Evolutionary conservation across 192 early-diverging fungal species (phyloP), one percentile per base, ranked within the genome.

Genomic region (Umbelopsis vinacea): DNA sequence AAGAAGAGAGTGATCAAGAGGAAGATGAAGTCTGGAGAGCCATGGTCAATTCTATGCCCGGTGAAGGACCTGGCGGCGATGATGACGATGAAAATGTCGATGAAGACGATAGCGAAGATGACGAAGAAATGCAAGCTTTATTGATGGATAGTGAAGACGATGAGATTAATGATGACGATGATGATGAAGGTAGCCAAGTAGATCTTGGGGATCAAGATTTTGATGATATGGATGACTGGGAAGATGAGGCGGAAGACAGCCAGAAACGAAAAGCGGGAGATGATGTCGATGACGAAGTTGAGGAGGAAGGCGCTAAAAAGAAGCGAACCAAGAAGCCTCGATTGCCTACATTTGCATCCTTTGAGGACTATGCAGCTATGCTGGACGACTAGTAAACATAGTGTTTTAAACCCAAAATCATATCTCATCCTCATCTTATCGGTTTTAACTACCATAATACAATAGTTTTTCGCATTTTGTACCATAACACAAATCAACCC

Each of bases 21-120:
- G 96, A 97, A 66, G 96, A 96, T 24, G 93, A 96, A 81, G 85
- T 95, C 29, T 96, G 94, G 94, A 74, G 87, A 29, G 96, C 95
- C 9, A 98, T 98, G 93, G 86, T 87, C 46, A 74, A 79, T 35
- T 88, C 85, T 60, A 86, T 91, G 79, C 89, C 91, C 35, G 57
- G 57, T n/a, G 57, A 63, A 63, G 57, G 17, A 4, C 84, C 81
- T 72, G 89, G 81, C 38, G 83, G 77, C 29, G 54, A 84, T 71
- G 87, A 88, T 37, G 86, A 83, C 11, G 78, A 82, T 68, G 84
- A 76, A 1, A 82, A 87, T 24, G 73, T 79, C 68, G 81, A 83
- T 37, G 77, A 87, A 33, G 83, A 53, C 37, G 85, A 80, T 17
- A 74, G 76, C 11, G 82, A 82, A 35, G 83, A 74, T 35, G 85